Evolutionary conservation across 768 basidiomycete genomes (phyloP), one percentile per base, ranked within the genome.

Genomic region (Suillus americanus): DNA sequence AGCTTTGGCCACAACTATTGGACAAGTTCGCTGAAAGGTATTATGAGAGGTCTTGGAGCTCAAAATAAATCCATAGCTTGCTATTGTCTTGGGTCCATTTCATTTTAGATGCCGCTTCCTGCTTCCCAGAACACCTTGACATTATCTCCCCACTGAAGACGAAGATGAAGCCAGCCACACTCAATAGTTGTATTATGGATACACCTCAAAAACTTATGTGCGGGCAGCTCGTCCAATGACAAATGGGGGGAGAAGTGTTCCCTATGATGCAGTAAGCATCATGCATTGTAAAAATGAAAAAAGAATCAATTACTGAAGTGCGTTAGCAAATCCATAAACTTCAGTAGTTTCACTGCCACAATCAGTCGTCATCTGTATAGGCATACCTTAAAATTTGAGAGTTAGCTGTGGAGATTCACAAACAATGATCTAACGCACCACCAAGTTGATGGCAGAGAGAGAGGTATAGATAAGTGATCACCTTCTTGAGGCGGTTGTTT

Each of bases 341-440:
- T 60, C 28, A 0, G 65, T 72, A 0, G 73, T 75, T 64, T 78
- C 75, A 6, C 66, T 66, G 2, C 77, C 75, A 64, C 75, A 74
- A 64, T 79, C 76, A 1, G 74, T 78, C 1, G 71, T 76, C 12
- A 53, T 70, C 61, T 78, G 77, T 18, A 78, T 46, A 35, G 76
- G 76, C 61, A 78, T 74, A 5, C 77, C 74, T 79, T 53, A 5
- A 13, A 40, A 46, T 25, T 48, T 37, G 6, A 38, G 23, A 45
- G 62, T 38, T 5, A 56, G 41, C 51, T 56, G 51, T 48, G 40
- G 25, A n/a, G 45, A 38, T 33, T 4, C 6, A 13, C 38, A 14
- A 64, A n/a, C 40, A 55, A 45, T 28, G 5, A 28, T 46, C 16
- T 28, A 61, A 30, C 66, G 25, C 64, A 75, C 73, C 74, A 56